Conservation (phyloP, 306 rosid species). For the Trifolium fragiferum region DNA sequence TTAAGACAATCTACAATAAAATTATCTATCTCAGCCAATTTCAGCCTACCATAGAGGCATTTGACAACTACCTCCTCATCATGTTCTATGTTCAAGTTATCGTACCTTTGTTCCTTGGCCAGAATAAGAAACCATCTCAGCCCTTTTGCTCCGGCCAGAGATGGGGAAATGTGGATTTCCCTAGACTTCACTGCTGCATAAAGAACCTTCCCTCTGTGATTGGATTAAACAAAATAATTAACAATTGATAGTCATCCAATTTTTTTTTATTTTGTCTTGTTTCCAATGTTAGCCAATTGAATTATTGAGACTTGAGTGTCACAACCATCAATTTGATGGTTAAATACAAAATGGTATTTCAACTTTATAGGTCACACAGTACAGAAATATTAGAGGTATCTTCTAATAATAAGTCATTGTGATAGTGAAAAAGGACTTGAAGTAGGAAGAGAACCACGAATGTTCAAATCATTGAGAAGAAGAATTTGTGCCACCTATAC, state of each 20-base stretch:
- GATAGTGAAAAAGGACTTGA: constrained; percentile 24
- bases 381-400: constrained; percentile 27
- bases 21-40: neutral
- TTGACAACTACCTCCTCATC: neutral
- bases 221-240: neutral
- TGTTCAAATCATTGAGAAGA: constrained; percentile 24
- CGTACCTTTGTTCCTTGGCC: neutral
- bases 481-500: constrained; percentile 40
- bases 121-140: neutral
- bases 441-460: constrained; percentile 41
- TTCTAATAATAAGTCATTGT: constrained; percentile 11
- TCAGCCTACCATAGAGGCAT: neutral
- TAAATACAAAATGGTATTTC: constrained; percentile 26
- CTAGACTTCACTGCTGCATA: neutral
- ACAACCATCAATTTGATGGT: constrained; percentile 11
- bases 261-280: neutral
- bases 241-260: neutral
- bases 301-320: constrained; percentile 1
- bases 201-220: neutral
- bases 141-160: neutral
- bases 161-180: neutral
- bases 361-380: constrained; percentile 29
- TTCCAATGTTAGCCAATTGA: neutral
- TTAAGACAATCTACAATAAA: neutral
- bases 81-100: neutral